Base-by-base conservation (phyloP, 1,284 basidiomycete species). In the Cryptococcus wingfieldii region DNA sequence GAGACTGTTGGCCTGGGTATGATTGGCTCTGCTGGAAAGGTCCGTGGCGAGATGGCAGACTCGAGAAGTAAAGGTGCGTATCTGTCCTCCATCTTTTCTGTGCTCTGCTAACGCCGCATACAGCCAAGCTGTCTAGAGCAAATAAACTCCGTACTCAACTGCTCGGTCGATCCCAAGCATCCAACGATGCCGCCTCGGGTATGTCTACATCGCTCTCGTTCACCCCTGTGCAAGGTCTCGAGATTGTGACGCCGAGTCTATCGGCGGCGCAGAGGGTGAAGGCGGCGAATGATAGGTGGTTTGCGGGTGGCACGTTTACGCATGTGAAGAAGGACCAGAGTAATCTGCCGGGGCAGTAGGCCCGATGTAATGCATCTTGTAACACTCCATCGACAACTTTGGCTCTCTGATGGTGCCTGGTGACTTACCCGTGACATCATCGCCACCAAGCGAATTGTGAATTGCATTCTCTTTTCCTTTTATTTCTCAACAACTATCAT, bases 1-100 rank as follows among this genome's bases (percentile, higher is more conserved):
- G 88, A 98, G 80, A 93, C 90, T 12, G 89, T 93, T 77, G 96
- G 96, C 5, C 78, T 98, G 71, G 96, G 96, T 62, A 98, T 98
- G 93, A 90, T 98, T 62, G 91, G 91, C 46, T 83, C 81, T 51
- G 86, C 86, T 16, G 95, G 95, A 34, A 90, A 89, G 75, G 87
- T 98, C 47, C 82, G 95, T 54, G 93, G 91, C 9, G 86, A 86
- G 50, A 77, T 83, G 47, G 91, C 87, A 55, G 93, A 98, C 74
- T 83, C 88, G 31, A 89, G 90, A 79, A 91, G 85, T 77, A 86
- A 88, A 80, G 90, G 90, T 90, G 62, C 58, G 83, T 78, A 43
- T 23, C 5, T 18, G 14, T 38, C 45, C 23, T 39, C n/a, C 12
- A 37, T 47, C 10, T 34, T 13, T 16, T 44, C 47, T 34, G 3